These are phyloP conservation scores for Talaromyces marneffei DNA, from an alignment of 2,329 filamentous ascomycete species.

Conservation along the genomic window DNA sequence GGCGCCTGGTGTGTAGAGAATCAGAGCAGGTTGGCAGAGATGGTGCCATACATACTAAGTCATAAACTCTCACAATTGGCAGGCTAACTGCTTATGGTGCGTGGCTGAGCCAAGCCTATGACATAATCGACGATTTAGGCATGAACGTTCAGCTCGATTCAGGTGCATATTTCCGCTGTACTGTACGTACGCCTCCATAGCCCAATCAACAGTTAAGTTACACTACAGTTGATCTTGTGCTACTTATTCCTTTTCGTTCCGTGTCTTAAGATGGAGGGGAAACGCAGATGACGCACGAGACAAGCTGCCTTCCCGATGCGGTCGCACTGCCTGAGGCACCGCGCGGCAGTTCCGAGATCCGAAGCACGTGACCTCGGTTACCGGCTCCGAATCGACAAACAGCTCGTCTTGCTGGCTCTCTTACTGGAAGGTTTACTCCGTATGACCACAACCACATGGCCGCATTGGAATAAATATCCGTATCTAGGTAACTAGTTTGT, in stretches of 20 bases:
- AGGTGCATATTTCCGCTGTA: neutral
- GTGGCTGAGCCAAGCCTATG: constrained; percentile 14
- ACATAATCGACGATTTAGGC: constrained; percentile 10
- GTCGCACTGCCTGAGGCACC: neutral
- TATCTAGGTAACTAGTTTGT: too few relatives aligned
- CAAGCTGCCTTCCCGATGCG: neutral
- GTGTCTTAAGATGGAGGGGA: neutral
- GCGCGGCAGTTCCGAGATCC: neutral
- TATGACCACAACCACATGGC: too few relatives aligned
- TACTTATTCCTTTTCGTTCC: neutral
- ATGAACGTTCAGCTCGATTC: neutral
- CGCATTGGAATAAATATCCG: too few relatives aligned
- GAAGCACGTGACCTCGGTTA: neutral
- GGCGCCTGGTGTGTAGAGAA: neutral
- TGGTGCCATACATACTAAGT: neutral
- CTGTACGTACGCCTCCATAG: too few relatives aligned
- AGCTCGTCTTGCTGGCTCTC: neutral
- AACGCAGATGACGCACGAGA: neutral
- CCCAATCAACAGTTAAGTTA: too few relatives aligned
- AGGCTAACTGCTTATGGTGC: neutral
- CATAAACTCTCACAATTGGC: neutral
- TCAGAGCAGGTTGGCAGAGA: neutral
- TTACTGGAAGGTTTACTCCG: too few relatives aligned
- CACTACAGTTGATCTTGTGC: neutral
- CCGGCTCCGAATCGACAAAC: neutral